Conservation (phyloP, 2,329 filamentous ascomycete species). For the Penicillium sp. region DNA sequence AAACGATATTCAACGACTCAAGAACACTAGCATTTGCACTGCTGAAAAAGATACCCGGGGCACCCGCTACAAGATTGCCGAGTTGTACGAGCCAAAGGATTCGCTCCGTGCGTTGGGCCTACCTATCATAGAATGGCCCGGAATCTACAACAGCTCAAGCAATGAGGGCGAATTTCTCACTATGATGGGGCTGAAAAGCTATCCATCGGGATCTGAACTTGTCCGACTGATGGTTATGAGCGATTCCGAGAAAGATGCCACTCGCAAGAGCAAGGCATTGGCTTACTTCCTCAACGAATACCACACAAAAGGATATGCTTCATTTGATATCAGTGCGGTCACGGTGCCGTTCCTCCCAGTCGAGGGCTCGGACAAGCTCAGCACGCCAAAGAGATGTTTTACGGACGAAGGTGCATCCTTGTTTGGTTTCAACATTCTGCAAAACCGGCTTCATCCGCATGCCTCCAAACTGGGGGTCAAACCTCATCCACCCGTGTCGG, state of each 20-base stretch:
- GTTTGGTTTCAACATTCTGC: constrained; percentile 78
- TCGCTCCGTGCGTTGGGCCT: constrained; percentile 69
- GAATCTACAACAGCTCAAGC: constrained; percentile 65
- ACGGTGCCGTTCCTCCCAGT: constrained; percentile 70
- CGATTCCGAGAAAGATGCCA: constrained; percentile 53
- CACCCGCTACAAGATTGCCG: constrained; percentile 68
- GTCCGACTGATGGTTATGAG: constrained; percentile 73
- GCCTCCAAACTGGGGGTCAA: constrained; percentile 83
- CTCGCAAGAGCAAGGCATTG: constrained; percentile 69
- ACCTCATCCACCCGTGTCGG: constrained; percentile 74
- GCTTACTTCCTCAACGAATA: constrained; percentile 82
- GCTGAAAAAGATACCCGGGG: constrained; percentile 64
- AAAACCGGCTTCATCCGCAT: constrained; percentile 74
- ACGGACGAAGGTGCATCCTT: constrained; percentile 75
- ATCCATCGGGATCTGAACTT: constrained; percentile 72
- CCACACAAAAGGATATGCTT: constrained; percentile 72
- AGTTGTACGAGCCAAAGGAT: constrained; percentile 79
- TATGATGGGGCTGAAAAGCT: constrained; percentile 70
- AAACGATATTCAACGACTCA: constrained; percentile 77
- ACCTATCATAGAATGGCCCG: constrained; percentile 81
- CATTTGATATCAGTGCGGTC: constrained; percentile 60
- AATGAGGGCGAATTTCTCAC: constrained; percentile 74
- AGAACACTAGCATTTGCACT: constrained; percentile 77
- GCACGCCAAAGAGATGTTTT: constrained; percentile 76
- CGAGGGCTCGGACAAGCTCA: constrained; percentile 65